Percentiles rank a stretch among this genome's conserved stretches.
These are phyloP conservation scores for Cladophialophora psammophila DNA, from an alignment of 2,329 filamentous ascomycete genomes.

Conservation along the genomic window DNA sequence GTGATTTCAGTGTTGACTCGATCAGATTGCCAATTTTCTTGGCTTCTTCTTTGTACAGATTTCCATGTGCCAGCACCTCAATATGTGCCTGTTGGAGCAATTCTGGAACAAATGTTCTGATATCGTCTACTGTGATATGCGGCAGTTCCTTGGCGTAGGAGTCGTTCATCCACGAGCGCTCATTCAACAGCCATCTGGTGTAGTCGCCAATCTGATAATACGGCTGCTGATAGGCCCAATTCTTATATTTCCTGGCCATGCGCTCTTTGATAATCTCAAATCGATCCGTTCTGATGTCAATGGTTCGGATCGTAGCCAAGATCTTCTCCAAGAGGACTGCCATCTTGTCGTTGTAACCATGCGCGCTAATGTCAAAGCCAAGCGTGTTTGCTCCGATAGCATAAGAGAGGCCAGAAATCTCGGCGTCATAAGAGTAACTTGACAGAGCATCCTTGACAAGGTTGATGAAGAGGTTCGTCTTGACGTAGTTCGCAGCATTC, in stretches of 20 bases:
- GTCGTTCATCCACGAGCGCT: constrained; percentile 79
- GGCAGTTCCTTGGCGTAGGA: constrained; percentile 80
- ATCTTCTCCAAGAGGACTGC: constrained; percentile 89
- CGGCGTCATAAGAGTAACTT: constrained; percentile 95
- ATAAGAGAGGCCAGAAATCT: constrained; percentile 88
- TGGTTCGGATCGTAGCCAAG: constrained; percentile 79
- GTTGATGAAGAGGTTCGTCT: constrained; percentile 80
- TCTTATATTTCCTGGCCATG: constrained; percentile 76
- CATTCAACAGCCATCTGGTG: constrained; percentile 78
- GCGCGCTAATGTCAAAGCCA: constrained; percentile 79
- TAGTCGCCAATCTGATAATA: constrained; percentile 88
- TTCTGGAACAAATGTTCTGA: constrained; percentile 79
- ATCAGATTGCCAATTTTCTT: constrained; percentile 83
- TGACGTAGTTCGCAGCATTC: constrained; percentile 78
- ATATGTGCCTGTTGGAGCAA: constrained; percentile 84
- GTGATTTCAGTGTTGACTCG: constrained; percentile 77
- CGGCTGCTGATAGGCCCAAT: constrained; percentile 86
- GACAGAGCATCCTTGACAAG: constrained; percentile 87
- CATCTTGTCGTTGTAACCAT: constrained; percentile 97
- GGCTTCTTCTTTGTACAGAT: constrained; percentile 92
- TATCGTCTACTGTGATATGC: constrained; percentile 74
- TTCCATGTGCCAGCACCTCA: constrained; percentile 88
- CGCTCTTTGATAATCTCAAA: constrained; percentile 93
- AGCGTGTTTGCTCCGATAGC: constrained; percentile 74
- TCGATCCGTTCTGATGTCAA: constrained; percentile 83